Base-by-base conservation (phyloP, 208 protist species). In the Leptomonas pyrrhocoris region DNA sequence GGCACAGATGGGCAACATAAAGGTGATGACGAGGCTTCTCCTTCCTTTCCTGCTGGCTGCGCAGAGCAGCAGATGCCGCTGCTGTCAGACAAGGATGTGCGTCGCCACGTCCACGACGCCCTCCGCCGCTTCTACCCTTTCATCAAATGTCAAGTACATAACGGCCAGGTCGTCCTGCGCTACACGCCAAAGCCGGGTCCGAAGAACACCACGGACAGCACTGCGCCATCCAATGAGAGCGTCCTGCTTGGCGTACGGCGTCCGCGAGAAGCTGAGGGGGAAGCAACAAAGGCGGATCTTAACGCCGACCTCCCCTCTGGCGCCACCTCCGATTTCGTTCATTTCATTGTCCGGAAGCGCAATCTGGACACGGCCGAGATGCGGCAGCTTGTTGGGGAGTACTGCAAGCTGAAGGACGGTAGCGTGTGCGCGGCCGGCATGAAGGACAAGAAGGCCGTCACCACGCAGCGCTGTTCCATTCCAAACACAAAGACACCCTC, bases 371-470 rank as follows among this genome's bases (percentile, higher is more conserved):
- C 92, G 15, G 58, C 79, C 18, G 83, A 93, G 55, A 80, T 93
- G 75, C 64, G 91, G 23, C 61, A 72, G 16, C 59, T 90, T 3
- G 40, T 98, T 2, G 80, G 82, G 16, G 65, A 81, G 42, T 59
- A 80, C 63, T 86, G 92, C 38, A 19, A 56, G 8, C 68, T 94
- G 12, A 51, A 59, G 23, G 70, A 73, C 8, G 73, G 76, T 1
- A 11, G 57, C n/a, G 84, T 98, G 12, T 84, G 82, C 43, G 84
- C 86, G 3, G 96, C 97, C 0, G 97, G 97, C 50, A 90, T 97
- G 68, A 98, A 98, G 68, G 97, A 98, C 70, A 94, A 95, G 70
- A 77, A 80, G 48, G 95, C 80, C 19, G 62, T 97, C 61, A 98
- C 97, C 12, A 83, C 79, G 48, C 97, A 98, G 75, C 79, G 81